A percentile compares a stretch with the other conserved stretches of the same genome.
These are phyloP conservation scores for Chaetomium olivaceum DNA, from an alignment of 2,329 filamentous ascomycete genomes.

Conservation along the genomic window DNA sequence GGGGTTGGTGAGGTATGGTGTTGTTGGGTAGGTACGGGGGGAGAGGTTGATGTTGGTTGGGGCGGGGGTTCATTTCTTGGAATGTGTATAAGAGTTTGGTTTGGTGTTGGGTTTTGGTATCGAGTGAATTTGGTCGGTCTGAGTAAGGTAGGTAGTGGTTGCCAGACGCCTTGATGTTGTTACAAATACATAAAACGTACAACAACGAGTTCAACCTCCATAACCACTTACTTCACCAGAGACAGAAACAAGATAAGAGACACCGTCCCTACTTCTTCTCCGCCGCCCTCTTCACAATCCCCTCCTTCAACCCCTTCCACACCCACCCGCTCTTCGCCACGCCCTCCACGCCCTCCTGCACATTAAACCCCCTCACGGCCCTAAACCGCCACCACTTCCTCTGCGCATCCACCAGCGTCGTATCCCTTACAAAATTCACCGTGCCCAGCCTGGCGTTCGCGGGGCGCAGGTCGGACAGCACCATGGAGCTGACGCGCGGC, in stretches of 20 bases:
- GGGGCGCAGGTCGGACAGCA: constrained; percentile 40
- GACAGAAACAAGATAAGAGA: neutral
- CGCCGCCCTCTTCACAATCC: constrained; percentile 29
- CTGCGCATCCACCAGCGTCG: constrained; percentile 12
- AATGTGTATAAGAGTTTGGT: neutral
- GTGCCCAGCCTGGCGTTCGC: constrained; percentile 39
- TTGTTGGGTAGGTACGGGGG: constrained; percentile 27
- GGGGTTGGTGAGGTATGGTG: constrained; percentile 50
- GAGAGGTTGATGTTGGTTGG: no score
- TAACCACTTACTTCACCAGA: neutral
- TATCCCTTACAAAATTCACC: constrained; percentile 43
- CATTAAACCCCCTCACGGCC: constrained; percentile 41
- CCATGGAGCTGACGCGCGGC: constrained; percentile 46
- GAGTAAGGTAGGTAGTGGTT: neutral
- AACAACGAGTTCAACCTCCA: neutral
- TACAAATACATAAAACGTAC: neutral
- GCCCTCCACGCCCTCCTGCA: constrained; percentile 33
- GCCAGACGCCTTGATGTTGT: neutral
- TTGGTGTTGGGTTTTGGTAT: neutral
- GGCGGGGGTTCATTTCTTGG: neutral
- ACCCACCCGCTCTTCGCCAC: constrained; percentile 39
- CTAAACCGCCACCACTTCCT: constrained; percentile 43
- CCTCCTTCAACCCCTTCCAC: constrained; percentile 39
- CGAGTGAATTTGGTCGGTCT: neutral
- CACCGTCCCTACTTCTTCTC: neutral